Percentiles rank a stretch among this genome's conserved stretches.
Evolutionary conservation across 192 early-diverging fungal species (phyloP).

Genomic region (Jimgerdemannia flammicorona): DNA sequence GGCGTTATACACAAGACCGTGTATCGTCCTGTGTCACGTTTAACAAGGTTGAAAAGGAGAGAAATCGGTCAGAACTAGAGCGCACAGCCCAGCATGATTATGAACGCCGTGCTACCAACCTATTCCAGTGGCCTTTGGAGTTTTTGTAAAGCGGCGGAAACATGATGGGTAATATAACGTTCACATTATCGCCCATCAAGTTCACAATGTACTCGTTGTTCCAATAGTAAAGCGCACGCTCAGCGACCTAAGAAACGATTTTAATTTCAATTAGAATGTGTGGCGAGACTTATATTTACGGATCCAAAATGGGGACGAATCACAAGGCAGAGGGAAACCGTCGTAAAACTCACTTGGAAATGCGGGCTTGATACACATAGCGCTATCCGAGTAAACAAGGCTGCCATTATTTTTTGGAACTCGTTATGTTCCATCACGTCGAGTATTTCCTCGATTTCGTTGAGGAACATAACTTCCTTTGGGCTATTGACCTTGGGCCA

Average conservation of each 20-base stretch:
- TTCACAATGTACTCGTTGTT: slow-evolving; percentile 98
- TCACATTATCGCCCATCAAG: slow-evolving; percentile 91
- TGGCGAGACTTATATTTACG: background rate
- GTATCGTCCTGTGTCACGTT: slow-evolving; percentile 71
- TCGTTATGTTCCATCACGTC: slow-evolving; percentile 92
- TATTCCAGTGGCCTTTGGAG: slow-evolving; percentile 97
- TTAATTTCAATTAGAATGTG: background rate
- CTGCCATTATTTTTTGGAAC: slow-evolving; percentile 86
- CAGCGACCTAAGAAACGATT: slow-evolving; percentile 70
- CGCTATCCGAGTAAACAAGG: slow-evolving; percentile 91
- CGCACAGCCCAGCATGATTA: background rate
- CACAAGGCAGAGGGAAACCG: background rate
- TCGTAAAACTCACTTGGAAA: slow-evolving; percentile 76
- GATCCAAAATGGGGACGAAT: background rate
- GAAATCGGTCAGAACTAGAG: slow-evolving; percentile 4
- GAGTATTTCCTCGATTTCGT: slow-evolving; percentile 97
- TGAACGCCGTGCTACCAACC: slow-evolving; percentile 40
- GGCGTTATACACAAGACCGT: slow-evolving; percentile 95
- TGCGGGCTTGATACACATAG: slow-evolving; percentile 94
- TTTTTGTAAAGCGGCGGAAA: slow-evolving; percentile 92
- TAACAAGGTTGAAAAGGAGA: background rate
- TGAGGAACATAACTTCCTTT: slow-evolving; percentile 99
- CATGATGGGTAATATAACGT: slow-evolving; percentile 90
- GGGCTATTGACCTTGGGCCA: slow-evolving; percentile 99
- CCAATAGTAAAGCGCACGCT: slow-evolving; percentile 97